phyloP scores from a whole-genome alignment of 2,329 filamentous ascomycete genomes.

The Alternaria sp. region DNA sequence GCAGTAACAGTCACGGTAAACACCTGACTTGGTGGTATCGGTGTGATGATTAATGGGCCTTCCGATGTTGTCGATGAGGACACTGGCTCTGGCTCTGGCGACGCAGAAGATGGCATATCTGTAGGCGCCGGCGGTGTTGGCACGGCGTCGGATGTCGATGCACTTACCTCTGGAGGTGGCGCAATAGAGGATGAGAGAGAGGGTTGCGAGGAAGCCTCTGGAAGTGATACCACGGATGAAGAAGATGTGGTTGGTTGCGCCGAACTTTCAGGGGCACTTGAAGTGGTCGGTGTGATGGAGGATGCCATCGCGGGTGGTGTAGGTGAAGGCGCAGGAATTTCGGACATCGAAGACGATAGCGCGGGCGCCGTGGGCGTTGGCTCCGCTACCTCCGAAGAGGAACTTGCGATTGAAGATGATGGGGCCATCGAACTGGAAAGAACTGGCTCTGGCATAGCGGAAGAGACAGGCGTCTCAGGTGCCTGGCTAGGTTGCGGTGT shows the following conservation, averaged over 20 bases:
- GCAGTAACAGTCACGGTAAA: slow-evolving; percentile 48
- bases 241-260: neutral
- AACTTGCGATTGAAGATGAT: neutral
- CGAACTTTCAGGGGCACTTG: slow-evolving; percentile 4
- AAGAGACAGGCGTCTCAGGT: slow-evolving; percentile 8
- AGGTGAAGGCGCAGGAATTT: neutral
- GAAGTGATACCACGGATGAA: neutral
- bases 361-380: slow-evolving; percentile 2
- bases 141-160: neutral
- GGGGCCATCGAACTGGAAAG: neutral
- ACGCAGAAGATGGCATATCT: neutral
- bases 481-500: slow-evolving; percentile 8
- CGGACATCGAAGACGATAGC: neutral
- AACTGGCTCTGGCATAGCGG: slow-evolving; percentile 1
- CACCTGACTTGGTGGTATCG: slow-evolving; percentile 43
- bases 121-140: slow-evolving; percentile 10
- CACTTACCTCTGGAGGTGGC: neutral
- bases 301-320: neutral
- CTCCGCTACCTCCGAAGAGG: neutral
- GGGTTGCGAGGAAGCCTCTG: neutral
- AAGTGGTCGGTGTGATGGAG: neutral
- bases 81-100: slow-evolving; percentile 9
- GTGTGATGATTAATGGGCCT: slow-evolving; percentile 43
- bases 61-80: slow-evolving; percentile 28
- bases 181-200: neutral